Evolutionary conservation across 352 stramenopile genomes (phyloP), one percentile per base, ranked within the genome.

Genomic region (Elongisporangium undulatum): DNA sequence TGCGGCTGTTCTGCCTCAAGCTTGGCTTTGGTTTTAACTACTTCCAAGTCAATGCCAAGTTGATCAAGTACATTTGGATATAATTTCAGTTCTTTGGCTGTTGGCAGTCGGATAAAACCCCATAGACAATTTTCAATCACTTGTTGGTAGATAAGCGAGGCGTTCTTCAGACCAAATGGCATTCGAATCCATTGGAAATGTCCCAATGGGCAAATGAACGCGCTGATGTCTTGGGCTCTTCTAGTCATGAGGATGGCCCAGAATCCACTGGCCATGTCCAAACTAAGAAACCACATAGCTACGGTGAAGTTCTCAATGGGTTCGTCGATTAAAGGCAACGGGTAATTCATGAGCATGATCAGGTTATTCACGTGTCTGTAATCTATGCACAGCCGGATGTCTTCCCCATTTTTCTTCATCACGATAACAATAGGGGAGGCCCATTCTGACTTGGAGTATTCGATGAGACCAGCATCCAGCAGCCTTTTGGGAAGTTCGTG

Each of bases 101-200:
- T 1, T 0, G 59, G 20, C 0, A 68, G 41, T 1, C 56, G 38
- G 1, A 62, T 53, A 10, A 68, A 59, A 0, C 61, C 50, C 61
- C 62, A 56, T 15, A 68, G 20, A 24, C 23, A 29, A 22, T 71
- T 71, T 21, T 64, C 55, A 3, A 72, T n/a, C 0, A 58, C 3
- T 3, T 24, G 4, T 19, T 73, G 59, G 24, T 70, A 73, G 0
- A 60, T 49, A 3, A 65, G 9, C 0, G 55, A 56, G 0, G 62
- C 62, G 1, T 73, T 73, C 17, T 70, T 71, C 0, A 71, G 24
- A 4, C 67, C 67, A 5, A 69, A 68, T 4, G 56, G 61, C 65
- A 72, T 72, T 5, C 61, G 26, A 0, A 22, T 15, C 61, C 58
- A 73, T 21, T 70, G 59, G 17, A 64, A 73, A 21, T 69, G 59